Percentiles rank a stretch among this genome's conserved stretches.
These are phyloP conservation scores for Ajuga chamaepitys DNA, from an alignment of 257 asterid genomes.

Conservation along the genomic window DNA sequence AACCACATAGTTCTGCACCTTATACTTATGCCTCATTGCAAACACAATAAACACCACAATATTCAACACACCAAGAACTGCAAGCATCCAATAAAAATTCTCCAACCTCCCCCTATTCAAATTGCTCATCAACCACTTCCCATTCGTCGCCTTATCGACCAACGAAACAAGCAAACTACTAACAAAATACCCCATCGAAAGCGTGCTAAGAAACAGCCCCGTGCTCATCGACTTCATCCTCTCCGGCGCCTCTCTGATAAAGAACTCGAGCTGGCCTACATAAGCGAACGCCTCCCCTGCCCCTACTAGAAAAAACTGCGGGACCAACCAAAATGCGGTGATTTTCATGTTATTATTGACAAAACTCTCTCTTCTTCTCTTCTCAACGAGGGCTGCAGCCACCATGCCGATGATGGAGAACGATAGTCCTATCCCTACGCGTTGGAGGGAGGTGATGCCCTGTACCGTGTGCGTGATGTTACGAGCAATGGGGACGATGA, in stretches of 20 bases:
- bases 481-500: slow-evolving; percentile 52
- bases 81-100: slow-evolving; percentile 72
- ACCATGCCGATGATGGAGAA: slow-evolving; percentile 65
- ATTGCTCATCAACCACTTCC: slow-evolving; percentile 59
- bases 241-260: slow-evolving; percentile 81
- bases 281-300: slow-evolving; percentile 90
- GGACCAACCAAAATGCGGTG: slow-evolving; percentile 75
- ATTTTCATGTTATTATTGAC: slow-evolving; percentile 9
- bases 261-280: slow-evolving; percentile 89
- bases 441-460: slow-evolving; percentile 67
- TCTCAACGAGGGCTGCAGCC: slow-evolving; percentile 61
- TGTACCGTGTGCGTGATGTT: slow-evolving; percentile 40
- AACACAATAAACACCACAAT: slow-evolving; percentile 39
- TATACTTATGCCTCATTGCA: slow-evolving; percentile 65
- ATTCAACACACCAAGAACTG: slow-evolving; percentile 58
- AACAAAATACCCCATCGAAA: slow-evolving; percentile 72
- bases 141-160: slow-evolving; percentile 39
- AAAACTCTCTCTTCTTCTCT: slow-evolving; percentile 24
- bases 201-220: slow-evolving; percentile 69
- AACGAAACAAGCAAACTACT: slow-evolving; percentile 68
- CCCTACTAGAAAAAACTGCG: slow-evolving; percentile 77
- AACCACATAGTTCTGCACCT: slow-evolving; percentile 38
- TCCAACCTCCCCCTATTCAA: slow-evolving; percentile 54
- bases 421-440: slow-evolving; percentile 63
- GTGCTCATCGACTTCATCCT: slow-evolving; percentile 93